phyloP scores from a whole-genome alignment of 2,329 filamentous ascomycete genomes.

The Apiospora saccharicola region DNA sequence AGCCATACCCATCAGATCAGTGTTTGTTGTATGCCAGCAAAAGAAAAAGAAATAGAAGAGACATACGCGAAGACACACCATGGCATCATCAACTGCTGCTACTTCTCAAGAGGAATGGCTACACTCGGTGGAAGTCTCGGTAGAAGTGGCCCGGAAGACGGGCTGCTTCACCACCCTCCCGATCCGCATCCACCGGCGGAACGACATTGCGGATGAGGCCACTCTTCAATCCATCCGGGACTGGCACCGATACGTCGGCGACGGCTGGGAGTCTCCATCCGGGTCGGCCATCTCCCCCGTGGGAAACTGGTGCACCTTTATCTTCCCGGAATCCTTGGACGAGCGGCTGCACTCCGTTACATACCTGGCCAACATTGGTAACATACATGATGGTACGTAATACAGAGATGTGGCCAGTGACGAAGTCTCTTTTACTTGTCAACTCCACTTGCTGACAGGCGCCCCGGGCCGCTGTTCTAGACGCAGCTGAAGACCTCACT shows the following conservation, averaged over 20 bases:
- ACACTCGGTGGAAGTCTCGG: background rate
- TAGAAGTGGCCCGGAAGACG: too few species aligned
- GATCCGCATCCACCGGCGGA: background rate
- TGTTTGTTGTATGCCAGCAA: too few species aligned
- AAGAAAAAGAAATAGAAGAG: background rate
- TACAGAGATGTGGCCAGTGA: too few species aligned
- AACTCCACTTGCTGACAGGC: background rate
- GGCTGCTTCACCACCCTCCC: background rate
- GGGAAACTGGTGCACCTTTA: background rate
- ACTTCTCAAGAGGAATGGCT: background rate
- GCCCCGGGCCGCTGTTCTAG: background rate
- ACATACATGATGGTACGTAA: slow-evolving; percentile 1
- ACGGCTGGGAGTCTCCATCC: background rate
- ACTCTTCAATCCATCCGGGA: background rate
- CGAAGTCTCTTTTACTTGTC: background rate
- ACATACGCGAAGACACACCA: background rate
- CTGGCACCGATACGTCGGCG: background rate
- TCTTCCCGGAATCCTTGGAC: background rate
- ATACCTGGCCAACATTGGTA: background rate
- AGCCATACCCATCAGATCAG: background rate
- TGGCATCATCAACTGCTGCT: background rate
- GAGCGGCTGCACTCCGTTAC: background rate
- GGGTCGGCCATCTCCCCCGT: background rate
- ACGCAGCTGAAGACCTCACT: background rate
- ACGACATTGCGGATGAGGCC: background rate